phyloP scores from a whole-genome alignment of 805 yeast species.

The Schizosaccharomyces lindneri region DNA sequence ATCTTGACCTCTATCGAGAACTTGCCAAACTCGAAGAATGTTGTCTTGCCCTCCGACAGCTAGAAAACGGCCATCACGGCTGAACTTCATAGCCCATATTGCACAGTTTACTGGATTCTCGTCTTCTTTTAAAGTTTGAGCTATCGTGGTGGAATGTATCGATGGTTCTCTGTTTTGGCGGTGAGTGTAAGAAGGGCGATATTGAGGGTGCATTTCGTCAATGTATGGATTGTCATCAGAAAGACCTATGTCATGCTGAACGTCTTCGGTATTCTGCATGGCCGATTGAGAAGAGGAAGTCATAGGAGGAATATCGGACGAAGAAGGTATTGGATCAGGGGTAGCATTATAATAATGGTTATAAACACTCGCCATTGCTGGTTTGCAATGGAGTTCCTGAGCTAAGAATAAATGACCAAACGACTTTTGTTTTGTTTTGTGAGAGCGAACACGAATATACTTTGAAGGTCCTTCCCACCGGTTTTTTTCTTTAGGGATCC shows the following conservation, averaged over 20 bases:
- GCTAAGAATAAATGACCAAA: conserved; percentile 15
- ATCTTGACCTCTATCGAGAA: conserved; percentile 18
- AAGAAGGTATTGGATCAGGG: not conserved
- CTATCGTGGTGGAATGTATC: not conserved
- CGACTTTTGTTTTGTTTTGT: conserved; percentile 11
- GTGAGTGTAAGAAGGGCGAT: not conserved
- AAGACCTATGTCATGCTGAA: no score
- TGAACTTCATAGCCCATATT: conserved; percentile 51
- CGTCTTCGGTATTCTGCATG: no score
- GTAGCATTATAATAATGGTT: not conserved
- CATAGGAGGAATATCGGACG: not conserved
- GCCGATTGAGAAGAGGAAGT: not conserved
- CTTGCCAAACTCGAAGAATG: conserved; percentile 50
- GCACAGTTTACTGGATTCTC: conserved; percentile 17
- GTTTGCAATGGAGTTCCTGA: conserved; percentile 12
- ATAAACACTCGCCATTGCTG: not conserved
- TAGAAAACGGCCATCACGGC: conserved; percentile 53
- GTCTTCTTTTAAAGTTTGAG: not conserved
- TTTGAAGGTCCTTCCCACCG: conserved; percentile 9
- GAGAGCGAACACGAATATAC: conserved; percentile 14
- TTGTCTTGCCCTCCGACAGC: conserved; percentile 71
- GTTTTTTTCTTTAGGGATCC: not conserved
- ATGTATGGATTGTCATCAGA: no score
- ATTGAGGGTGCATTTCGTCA: no score
- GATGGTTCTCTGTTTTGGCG: not conserved